Evolutionary conservation across 208 protist species (phyloP), one percentile per base, ranked within the genome.

Genomic region (Vickermania spadyakhi): DNA sequence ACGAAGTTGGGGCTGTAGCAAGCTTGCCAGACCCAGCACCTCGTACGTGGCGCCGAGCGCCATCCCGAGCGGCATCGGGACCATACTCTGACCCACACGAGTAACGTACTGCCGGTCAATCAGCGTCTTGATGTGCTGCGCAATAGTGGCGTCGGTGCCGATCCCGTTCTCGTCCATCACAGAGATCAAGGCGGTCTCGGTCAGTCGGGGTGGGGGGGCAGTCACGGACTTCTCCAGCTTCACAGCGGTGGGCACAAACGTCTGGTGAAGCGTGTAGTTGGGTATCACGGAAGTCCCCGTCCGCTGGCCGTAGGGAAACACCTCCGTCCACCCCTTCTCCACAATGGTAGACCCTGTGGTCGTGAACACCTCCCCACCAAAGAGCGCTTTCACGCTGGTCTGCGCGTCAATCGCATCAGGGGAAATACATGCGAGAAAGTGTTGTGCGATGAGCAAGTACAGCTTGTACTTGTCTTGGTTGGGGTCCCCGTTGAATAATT

Each of bases 101-200:
- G 66, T 75, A 42, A 93, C 93, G 64, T 98, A 98, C 45, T 84
- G 78, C 28, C 97, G 72, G 1, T 97, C 79, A 36, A 97, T 62
- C 11, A 99, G 91, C 0, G 81, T 99, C 70, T 98, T 81, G 62
- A 99, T 99, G 80, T 99, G 98, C 73, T 98, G 78, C 2, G 98
- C 97, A 53, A 99, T 99, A 1, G 98, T 99, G 3, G 98, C 98
- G 82, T 99, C 98, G 0, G 98, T 99, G 25, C 98, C 98, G 62
- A 99, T 99, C 28, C 94, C 93, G 64, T 99, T 89, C 45, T 86
- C 73, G 65, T 99, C 97, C 98, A 99, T 99, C 25, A 94, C 28
- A 0, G 77, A 58, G 29, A 99, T 99, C 7, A 99, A 79, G 14
- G 99, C 86, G 0, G 96, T 68, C 77, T 99, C 98, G 0, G 91